Conservation (phyloP, 169 alveolate species). For the Plasmodium vinckei region DNA sequence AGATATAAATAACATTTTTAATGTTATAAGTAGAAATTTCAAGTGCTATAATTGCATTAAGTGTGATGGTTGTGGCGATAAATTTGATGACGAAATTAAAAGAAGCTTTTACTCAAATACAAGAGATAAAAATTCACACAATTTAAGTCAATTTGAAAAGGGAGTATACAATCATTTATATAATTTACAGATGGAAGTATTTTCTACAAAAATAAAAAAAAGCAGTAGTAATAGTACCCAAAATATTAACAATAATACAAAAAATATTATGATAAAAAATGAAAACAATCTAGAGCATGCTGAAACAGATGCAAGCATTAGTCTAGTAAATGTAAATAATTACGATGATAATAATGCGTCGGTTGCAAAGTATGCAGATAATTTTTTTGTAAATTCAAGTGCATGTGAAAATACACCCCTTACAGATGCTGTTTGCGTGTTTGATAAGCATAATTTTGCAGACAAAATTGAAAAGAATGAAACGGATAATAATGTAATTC, state of each 20-base stretch:
- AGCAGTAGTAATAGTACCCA: background rate
- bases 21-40: slow-evolving; percentile 51
- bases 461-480: too few relatives aligned
- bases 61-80: slow-evolving; percentile 30
- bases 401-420: too few relatives aligned
- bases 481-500: too few relatives aligned
- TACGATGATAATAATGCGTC: too few relatives aligned
- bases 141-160: slow-evolving; percentile 1
- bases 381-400: too few relatives aligned
- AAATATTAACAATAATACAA: slow-evolving; percentile 1
- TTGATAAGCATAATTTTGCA: too few relatives aligned
- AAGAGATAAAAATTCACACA: background rate
- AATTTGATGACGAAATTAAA: slow-evolving; percentile 4
- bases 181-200: slow-evolving; percentile 25
- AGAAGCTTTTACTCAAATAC: slow-evolving; percentile 11
- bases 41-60: slow-evolving; percentile 52
- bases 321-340: too few relatives aligned
- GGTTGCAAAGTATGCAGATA: too few relatives aligned
- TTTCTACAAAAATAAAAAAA: background rate
- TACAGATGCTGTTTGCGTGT: too few relatives aligned
- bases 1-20: slow-evolving; percentile 45
- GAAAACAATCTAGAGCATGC: too few relatives aligned
- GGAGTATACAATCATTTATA: slow-evolving; percentile 27
- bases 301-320: background rate
- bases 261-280: background rate